phyloP scores from a whole-genome alignment of 371 early-diverging fungal genomes.

The Mucor lusitanicus region DNA sequence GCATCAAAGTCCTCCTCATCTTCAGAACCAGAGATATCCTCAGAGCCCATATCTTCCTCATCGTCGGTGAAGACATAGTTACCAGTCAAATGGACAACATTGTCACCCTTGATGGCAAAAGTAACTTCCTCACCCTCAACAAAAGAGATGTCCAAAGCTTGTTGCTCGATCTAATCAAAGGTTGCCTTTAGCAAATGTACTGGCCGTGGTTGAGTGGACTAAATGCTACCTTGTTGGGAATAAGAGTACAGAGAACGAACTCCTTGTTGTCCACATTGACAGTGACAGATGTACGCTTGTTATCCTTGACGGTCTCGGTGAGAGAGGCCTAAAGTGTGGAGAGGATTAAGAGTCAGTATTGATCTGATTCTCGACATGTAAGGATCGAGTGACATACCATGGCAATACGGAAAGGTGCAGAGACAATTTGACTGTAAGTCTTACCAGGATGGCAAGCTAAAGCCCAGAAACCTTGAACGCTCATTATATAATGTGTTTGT shows the following conservation, averaged over 20 bases:
- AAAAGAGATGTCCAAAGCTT: constrained; percentile 72
- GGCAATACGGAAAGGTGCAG: constrained; percentile 74
- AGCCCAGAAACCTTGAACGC: constrained; percentile 55
- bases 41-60: constrained; percentile 33
- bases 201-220: not conserved
- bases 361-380: not conserved
- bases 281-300: constrained; percentile 63
- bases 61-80: constrained; percentile 64
- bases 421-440: constrained; percentile 73
- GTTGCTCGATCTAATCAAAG: constrained; percentile 60
- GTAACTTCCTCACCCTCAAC: constrained; percentile 83
- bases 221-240: constrained; percentile 58
- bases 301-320: constrained; percentile 52
- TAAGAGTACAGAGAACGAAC: constrained; percentile 80
- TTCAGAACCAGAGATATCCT: constrained; percentile 31
- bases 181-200: not conserved
- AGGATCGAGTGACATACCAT: constrained; percentile 50
- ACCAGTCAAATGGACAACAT: constrained; percentile 73
- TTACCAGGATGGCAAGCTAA: constrained; percentile 67
- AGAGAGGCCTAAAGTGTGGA: constrained; percentile 70
- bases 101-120: constrained; percentile 63
- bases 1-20: constrained; percentile 45
- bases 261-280: constrained; percentile 71
- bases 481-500: constrained; percentile 16
- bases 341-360: not conserved